Conservation (phyloP, 306 rosid species). For the Cucumis melo region DNA sequence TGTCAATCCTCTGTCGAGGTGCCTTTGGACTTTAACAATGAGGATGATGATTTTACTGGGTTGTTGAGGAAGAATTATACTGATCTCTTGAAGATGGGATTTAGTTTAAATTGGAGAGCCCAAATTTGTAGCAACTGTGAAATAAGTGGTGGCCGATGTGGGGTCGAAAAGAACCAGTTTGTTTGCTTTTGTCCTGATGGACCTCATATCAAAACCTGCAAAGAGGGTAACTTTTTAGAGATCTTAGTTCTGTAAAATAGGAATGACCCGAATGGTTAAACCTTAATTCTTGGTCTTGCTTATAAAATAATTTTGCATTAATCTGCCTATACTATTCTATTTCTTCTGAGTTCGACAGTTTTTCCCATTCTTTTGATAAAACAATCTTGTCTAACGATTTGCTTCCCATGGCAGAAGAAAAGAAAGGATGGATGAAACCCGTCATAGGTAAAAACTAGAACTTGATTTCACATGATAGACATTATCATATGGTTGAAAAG, state of each 20-base stretch:
- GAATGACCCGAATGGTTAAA: neutral
- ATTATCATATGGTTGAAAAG: neutral
- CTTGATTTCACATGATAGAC: neutral
- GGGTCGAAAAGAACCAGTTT: conserved; percentile 23
- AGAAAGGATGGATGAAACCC: neutral
- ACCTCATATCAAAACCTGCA: conserved; percentile 29
- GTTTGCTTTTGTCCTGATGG: conserved; percentile 42
- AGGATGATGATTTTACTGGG: conserved; percentile 3
- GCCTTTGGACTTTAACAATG: conserved; percentile 19
- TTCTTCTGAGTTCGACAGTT: too few relatives aligned
- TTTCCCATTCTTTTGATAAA: too few relatives aligned
- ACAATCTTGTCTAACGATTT: too few relatives aligned
- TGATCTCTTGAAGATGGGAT: neutral
- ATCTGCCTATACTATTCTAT: neutral
- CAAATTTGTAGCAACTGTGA: conserved; percentile 38
- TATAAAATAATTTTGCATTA: neutral
- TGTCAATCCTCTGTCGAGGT: conserved; percentile 30
- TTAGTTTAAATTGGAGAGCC: neutral
- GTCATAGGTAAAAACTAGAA: conserved; percentile 28
- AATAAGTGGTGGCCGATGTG: conserved; percentile 52
- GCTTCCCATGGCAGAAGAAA: neutral
- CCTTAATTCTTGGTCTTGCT: neutral
- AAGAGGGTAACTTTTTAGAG: conserved; percentile 24
- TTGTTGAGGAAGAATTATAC: conserved; percentile 23
- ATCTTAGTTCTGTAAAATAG: neutral